Evolutionary conservation across 768 basidiomycete genomes (phyloP).

Genomic region (Pleurotus tuber-regium): DNA sequence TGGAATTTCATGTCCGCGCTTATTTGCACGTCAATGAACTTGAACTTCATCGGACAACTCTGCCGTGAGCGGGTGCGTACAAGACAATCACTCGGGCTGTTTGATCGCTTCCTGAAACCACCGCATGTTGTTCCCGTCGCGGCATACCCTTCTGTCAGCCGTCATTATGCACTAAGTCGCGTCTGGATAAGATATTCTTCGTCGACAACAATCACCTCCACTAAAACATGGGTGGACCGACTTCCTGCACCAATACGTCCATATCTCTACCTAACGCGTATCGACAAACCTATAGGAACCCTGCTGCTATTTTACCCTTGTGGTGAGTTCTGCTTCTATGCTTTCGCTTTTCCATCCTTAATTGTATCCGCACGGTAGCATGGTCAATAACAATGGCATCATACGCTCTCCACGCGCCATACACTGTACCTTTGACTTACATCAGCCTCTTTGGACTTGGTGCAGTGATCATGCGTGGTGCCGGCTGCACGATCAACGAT

Average conservation of each 20-base stretch:
- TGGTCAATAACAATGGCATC: conserved; percentile 99
- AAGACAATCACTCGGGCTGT: background rate
- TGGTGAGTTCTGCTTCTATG: conserved; percentile 47
- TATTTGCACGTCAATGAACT: too few relatives aligned
- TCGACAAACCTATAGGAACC: conserved; percentile 97
- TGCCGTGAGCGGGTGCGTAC: conserved; percentile 1
- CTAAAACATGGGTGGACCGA: conserved; percentile 62
- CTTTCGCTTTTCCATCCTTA: conserved; percentile 6
- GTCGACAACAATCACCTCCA: background rate
- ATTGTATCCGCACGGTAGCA: conserved; percentile 46
- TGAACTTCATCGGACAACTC: conserved; percentile 8
- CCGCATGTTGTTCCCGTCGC: background rate
- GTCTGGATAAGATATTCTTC: background rate
- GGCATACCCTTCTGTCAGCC: background rate
- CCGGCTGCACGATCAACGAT: conserved; percentile 98
- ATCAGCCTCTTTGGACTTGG: conserved; percentile 84
- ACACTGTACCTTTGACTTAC: conserved; percentile 69
- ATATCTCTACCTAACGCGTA: conserved; percentile 81
- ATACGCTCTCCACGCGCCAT: conserved; percentile 70
- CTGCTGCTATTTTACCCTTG: conserved; percentile 92
- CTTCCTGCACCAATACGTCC: conserved; percentile 62
- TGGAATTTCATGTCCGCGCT: background rate
- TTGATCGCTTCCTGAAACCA: background rate
- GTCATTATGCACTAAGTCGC: background rate
- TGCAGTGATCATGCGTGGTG: conserved; percentile 94